Evolutionary conservation across 1,284 basidiomycete species (phyloP).

Genomic region (Phlebopus sp.): DNA sequence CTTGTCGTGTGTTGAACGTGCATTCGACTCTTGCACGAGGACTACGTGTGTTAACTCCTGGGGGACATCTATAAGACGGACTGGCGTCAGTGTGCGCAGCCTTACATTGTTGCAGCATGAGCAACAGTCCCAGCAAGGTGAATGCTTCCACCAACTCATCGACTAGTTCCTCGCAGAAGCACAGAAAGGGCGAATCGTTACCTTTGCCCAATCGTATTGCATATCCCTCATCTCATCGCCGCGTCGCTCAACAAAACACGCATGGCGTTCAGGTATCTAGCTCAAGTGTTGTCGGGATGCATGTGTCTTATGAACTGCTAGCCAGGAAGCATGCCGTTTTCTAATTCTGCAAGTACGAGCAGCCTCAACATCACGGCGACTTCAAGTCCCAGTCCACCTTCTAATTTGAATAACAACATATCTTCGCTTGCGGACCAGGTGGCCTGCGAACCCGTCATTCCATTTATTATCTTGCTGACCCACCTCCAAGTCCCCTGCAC

Average conservation of each 20-base stretch:
- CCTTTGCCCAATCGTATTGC: background rate
- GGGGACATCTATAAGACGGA: too few relatives aligned
- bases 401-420: conserved; percentile 8
- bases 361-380: background rate
- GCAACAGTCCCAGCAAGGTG: conserved; percentile 5
- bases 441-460: conserved; percentile 13
- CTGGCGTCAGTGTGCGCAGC: too few relatives aligned
- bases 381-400: conserved; percentile 1
- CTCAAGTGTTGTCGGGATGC: background rate
- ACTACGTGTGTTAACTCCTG: too few relatives aligned
- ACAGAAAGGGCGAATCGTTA: conserved; percentile 14
- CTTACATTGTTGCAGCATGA: conserved; percentile 9
- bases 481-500: conserved; percentile 6
- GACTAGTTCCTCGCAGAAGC: conserved; percentile 11
- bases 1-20: too few relatives aligned
- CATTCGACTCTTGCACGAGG: too few relatives aligned
- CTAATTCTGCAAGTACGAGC: conserved; percentile 4
- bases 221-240: conserved; percentile 4
- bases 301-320: conserved; percentile 16
- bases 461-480: conserved; percentile 15
- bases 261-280: conserved; percentile 15
- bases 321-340: conserved; percentile 13
- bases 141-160: background rate
- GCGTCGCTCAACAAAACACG: conserved; percentile 17
- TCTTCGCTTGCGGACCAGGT: conserved; percentile 7